Evolutionary conservation across 2,329 filamentous ascomycete species (phyloP).

Genomic region (Monosporascus sp.): DNA sequence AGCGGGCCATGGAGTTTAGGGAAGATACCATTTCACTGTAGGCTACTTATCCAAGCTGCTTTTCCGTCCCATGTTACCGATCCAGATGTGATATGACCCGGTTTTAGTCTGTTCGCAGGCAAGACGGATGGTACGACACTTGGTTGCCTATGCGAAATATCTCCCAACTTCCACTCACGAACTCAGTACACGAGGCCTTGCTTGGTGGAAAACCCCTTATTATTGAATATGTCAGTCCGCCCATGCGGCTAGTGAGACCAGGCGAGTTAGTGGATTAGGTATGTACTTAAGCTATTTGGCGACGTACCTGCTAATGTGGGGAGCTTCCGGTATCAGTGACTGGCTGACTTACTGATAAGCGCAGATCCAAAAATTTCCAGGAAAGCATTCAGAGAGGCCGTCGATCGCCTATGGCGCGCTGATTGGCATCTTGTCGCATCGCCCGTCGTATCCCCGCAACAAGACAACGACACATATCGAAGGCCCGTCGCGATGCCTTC

Average conservation of each 20-base stretch:
- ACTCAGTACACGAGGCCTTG: too few relatives aligned
- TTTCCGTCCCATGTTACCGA: background rate
- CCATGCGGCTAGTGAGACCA: too few relatives aligned
- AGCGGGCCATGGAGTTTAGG: background rate
- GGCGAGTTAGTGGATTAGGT: too few relatives aligned
- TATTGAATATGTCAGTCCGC: too few relatives aligned
- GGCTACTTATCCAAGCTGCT: background rate
- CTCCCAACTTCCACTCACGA: too few relatives aligned
- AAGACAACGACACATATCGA: background rate
- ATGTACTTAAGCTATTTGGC: too few relatives aligned
- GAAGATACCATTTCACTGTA: background rate
- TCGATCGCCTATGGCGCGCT: background rate
- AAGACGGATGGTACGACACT: too few relatives aligned
- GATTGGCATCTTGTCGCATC: background rate
- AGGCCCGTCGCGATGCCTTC: slow-evolving; percentile 16
- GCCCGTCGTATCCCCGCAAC: background rate
- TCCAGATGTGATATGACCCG: background rate
- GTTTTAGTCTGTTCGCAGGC: too few relatives aligned
- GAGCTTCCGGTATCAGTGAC: background rate
- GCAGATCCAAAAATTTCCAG: background rate
- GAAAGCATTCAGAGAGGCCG: background rate
- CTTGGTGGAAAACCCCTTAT: too few relatives aligned
- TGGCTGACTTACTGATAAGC: background rate
- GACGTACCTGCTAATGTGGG: too few relatives aligned
- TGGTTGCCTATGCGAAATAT: too few relatives aligned